Evolutionary conservation across 2,329 filamentous ascomycete genomes (phyloP).

Genomic region (Verticillium nonalfalfae): DNA sequence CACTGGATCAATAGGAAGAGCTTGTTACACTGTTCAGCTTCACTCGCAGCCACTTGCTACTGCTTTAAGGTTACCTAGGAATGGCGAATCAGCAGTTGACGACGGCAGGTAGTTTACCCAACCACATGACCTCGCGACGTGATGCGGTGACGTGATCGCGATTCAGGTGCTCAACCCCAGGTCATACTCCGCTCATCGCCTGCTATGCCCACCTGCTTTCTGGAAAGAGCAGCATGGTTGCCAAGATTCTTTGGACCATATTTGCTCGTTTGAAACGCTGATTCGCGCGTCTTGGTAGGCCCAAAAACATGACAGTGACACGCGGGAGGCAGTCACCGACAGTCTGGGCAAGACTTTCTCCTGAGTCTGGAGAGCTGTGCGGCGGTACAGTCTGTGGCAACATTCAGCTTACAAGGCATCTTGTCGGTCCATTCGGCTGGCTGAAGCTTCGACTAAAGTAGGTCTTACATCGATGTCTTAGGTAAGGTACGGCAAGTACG

Average conservation of each 20-base stretch:
- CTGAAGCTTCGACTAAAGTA: neutral
- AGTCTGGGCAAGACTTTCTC: no score
- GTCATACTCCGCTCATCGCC: neutral
- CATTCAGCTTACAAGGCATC: neutral
- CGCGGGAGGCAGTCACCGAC: no score
- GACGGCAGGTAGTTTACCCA: neutral
- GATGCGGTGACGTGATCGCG: neutral
- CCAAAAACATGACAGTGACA: no score
- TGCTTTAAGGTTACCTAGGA: neutral
- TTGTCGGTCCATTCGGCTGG: neutral
- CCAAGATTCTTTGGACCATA: no score
- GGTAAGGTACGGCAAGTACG: neutral
- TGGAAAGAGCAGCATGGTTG: neutral
- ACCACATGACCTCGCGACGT: neutral
- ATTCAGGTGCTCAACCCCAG: neutral
- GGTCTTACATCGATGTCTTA: neutral
- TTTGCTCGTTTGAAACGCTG: no score
- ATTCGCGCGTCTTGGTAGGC: no score
- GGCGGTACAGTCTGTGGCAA: neutral
- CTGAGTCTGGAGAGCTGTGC: no score
- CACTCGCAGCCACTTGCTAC: neutral
- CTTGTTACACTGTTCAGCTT: neutral
- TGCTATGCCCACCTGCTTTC: neutral
- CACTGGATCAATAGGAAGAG: no score
- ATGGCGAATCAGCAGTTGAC: neutral